Evolutionary conservation across 2,329 filamentous ascomycete genomes (phyloP).

Genomic region (Phaeosphaeriaceae sp.): DNA sequence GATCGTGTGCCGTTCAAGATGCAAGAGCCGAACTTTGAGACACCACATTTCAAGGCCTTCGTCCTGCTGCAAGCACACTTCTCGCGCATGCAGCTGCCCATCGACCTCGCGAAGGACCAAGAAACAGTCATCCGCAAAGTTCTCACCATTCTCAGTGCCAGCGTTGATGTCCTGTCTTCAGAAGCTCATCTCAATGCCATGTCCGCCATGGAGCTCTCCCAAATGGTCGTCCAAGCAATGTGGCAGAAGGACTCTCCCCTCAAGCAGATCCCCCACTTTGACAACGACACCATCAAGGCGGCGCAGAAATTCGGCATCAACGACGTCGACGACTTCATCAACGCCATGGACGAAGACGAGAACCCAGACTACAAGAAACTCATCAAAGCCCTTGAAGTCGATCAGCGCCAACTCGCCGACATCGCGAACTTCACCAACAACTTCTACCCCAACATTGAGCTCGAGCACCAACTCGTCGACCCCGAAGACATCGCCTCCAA

Average conservation of each 20-base stretch:
- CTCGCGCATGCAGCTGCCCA: constrained; percentile 93
- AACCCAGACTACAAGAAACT: constrained; percentile 81
- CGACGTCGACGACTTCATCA: constrained; percentile 98
- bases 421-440: constrained; percentile 96
- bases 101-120: constrained; percentile 95
- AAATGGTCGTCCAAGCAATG: constrained; percentile 99
- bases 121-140: constrained; percentile 85
- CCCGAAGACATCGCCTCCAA: constrained; percentile 80
- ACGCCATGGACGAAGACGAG: constrained; percentile 95
- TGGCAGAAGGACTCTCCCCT: constrained; percentile 97
- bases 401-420: constrained; percentile 81
- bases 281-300: constrained; percentile 79
- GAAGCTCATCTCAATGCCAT: constrained; percentile 97
- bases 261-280: constrained; percentile 97
- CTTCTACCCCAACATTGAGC: constrained; percentile 93
- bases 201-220: constrained; percentile 98
- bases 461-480: constrained; percentile 87
- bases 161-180: constrained; percentile 92
- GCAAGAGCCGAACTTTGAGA: constrained; percentile 82
- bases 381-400: constrained; percentile 78
- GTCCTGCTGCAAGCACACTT: constrained; percentile 98
- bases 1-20: constrained; percentile 96
- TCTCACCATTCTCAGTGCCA: constrained; percentile 85
- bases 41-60: constrained; percentile 98
- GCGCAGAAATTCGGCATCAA: constrained; percentile 84